phyloP scores from a whole-genome alignment of 306 rosid species.

The Prunus salicina region DNA sequence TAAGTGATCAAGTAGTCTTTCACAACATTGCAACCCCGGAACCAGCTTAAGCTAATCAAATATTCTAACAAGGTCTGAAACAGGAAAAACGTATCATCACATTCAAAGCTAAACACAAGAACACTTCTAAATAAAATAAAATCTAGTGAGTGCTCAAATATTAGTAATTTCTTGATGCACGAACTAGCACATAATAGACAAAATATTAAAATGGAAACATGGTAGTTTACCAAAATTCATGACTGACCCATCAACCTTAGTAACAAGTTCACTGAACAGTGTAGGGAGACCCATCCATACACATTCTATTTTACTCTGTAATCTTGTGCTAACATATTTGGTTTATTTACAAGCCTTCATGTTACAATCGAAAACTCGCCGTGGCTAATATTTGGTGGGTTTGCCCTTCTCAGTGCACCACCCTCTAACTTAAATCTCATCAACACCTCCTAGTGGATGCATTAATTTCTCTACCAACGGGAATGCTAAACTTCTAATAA shows the following conservation, averaged over 20 bases:
- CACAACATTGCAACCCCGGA: slow-evolving; percentile 24
- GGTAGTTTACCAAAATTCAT: background rate
- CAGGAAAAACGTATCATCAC: background rate
- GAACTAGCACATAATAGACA: background rate
- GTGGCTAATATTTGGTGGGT: background rate
- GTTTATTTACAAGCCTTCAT: background rate
- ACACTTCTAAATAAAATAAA: background rate
- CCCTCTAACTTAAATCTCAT: background rate
- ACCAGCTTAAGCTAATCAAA: slow-evolving; percentile 20
- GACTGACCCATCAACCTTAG: background rate
- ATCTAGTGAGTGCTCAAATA: background rate
- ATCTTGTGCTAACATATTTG: background rate
- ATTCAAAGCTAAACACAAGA: background rate
- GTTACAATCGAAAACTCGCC: background rate
- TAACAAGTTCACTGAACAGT: background rate
- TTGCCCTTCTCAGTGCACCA: background rate
- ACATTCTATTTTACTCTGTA: background rate
- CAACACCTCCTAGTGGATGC: background rate
- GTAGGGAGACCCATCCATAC: background rate
- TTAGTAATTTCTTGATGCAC: background rate
- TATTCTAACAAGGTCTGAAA: slow-evolving; percentile 18
- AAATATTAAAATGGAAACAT: background rate
- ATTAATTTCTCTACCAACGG: background rate
- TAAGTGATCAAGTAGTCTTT: slow-evolving; percentile 21
- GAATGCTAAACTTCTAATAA: background rate